Evolutionary conservation across 139 green algal genomes (phyloP).

Genomic region (Coccomyxa sp.): DNA sequence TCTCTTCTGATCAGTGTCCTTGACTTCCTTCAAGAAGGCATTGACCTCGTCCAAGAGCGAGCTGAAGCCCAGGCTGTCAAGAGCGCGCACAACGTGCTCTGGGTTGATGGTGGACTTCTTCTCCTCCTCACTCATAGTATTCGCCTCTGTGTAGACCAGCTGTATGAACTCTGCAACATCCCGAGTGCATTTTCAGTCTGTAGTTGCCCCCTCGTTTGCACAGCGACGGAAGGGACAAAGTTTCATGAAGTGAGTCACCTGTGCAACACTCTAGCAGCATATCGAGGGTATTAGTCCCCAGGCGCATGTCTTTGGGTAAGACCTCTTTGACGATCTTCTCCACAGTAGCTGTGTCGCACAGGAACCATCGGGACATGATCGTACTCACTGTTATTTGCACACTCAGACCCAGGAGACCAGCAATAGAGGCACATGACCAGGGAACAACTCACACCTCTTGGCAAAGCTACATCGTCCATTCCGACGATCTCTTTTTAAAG

Average conservation of each 20-base stretch:
- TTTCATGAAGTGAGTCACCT: neutral
- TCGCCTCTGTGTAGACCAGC: neutral
- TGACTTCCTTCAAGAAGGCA: neutral
- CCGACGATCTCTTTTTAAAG: neutral
- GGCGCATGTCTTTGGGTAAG: neutral
- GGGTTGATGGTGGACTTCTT: neutral
- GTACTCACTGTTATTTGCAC: neutral
- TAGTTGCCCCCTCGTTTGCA: neutral
- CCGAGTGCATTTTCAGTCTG: neutral
- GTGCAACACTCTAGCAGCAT: neutral
- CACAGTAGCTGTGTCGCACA: neutral
- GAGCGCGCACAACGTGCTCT: neutral
- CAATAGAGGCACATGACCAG: neutral
- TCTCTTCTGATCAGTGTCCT: neutral
- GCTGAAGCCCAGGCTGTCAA: neutral
- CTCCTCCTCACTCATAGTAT: neutral
- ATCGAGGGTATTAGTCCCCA: neutral
- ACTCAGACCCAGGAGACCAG: neutral
- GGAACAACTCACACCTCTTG: neutral
- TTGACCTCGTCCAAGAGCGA: neutral
- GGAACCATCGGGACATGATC: neutral
- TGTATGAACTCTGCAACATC: neutral
- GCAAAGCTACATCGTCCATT: neutral
- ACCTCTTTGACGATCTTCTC: neutral
- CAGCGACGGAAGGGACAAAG: neutral